Evolutionary conservation across 2,329 filamentous ascomycete species (phyloP), one percentile per base, ranked within the genome.

Genomic region (Penicillium psychrosexuale): DNA sequence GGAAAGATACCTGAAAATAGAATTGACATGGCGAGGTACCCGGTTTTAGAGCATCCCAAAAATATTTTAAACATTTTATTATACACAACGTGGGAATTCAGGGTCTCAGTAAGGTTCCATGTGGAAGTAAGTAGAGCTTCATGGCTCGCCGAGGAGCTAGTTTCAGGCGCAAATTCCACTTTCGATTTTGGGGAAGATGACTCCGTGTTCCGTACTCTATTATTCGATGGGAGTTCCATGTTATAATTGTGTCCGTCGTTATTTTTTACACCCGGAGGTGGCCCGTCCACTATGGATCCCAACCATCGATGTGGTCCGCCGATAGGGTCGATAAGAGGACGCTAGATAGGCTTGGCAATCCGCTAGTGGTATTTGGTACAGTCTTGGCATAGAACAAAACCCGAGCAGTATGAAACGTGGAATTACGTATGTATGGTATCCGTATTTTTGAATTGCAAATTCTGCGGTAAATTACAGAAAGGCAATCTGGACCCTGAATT

Each of bases 11-110:
- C 30, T 40, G 34, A 53, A 53, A 53, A 53, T 53, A 43, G 51
- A 50, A 53, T 6, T 42, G 13, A 37, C 30, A 42, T n/a, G 17
- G 39, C 19, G 1, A 37, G 8, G 12, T 22, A 43, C 30, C 36
- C 30, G 1, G 33, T 37, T 52, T 52, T 39, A 6, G 24, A 31
- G 33, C 12, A 36, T 17, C 55, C 51, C 55, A 61, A 60, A 55
- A 60, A 59, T 59, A 57, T 51, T 55, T 55, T 45, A 51, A 53
- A 51, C 45, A 51, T 48, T 40, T 43, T 51, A 40, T 38, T 34
- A 49, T 45, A 49, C 51, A 5, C 28, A 49, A 37, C 28, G 36
- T 38, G 48, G 36, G 27, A 30, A 44, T 49, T 15, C 19, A 53
- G 43, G 34, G 34, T 40, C 28, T 19, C 24, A n/a, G 49, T 34